Conservation (phyloP, 805 yeast species). For the Candida argentea region DNA sequence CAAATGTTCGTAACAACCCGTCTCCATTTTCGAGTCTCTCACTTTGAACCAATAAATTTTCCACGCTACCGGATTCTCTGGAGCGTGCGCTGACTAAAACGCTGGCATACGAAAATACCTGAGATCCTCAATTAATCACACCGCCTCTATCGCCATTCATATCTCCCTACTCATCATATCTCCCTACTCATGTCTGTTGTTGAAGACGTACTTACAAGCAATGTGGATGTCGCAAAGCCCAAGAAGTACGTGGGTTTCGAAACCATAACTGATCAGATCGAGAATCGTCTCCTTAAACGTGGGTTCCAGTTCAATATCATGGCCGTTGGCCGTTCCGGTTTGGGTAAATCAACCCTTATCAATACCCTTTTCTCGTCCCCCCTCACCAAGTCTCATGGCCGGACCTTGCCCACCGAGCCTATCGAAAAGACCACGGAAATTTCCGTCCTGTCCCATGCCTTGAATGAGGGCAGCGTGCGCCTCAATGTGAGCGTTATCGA, state of each 20-base stretch:
- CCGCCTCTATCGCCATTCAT: no score
- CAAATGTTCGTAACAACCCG: no score
- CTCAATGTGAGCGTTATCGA: constrained; percentile 84
- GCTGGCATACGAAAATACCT: no score
- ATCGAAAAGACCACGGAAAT: constrained; percentile 82
- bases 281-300: constrained; percentile 78
- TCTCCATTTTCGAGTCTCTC: no score
- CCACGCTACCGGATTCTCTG: no score
- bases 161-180: no score
- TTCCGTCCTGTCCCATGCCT: constrained; percentile 54
- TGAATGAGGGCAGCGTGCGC: constrained; percentile 80
- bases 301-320: constrained; percentile 93
- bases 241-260: constrained; percentile 89
- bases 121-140: no score
- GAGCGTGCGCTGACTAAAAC: no score
- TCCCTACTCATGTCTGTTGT: no score
- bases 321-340: constrained; percentile 86
- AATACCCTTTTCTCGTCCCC: constrained; percentile 85
- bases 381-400: constrained; percentile 64
- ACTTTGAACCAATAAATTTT: no score
- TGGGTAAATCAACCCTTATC: constrained; percentile 87
- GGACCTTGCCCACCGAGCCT: constrained; percentile 58
- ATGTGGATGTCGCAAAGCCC: constrained; percentile 36
- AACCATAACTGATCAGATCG: constrained; percentile 91
- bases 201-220: constrained; percentile 10